These are phyloP conservation scores for Hypomyces rosellus DNA, from an alignment of 2,329 filamentous ascomycete genomes.

Conservation along the genomic window DNA sequence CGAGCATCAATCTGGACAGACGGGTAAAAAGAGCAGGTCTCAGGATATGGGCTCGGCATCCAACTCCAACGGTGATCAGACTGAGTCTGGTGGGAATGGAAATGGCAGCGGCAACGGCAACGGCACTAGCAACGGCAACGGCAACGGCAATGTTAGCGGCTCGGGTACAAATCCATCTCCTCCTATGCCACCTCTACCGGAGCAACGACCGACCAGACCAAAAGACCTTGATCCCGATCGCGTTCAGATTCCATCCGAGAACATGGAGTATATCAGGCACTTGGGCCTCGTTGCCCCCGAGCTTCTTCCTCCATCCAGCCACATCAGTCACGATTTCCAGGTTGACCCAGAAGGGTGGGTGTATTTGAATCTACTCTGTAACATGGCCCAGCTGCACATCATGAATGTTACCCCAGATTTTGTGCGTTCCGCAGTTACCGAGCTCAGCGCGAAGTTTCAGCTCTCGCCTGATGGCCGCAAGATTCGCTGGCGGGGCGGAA, in stretches of 20 bases:
- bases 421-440: constrained; percentile 63
- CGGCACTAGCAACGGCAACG: constrained; percentile 24
- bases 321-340: constrained; percentile 37
- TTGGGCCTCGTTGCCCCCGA: constrained; percentile 60
- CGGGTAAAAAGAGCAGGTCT: constrained; percentile 34
- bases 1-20: constrained; percentile 22
- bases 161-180: constrained; percentile 35
- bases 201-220: constrained; percentile 72
- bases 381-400: constrained; percentile 78
- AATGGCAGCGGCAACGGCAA: constrained; percentile 25
- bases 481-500: constrained; percentile 70
- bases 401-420: constrained; percentile 76
- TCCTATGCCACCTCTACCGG: constrained; percentile 38
- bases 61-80: constrained; percentile 43
- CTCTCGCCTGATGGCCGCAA: constrained; percentile 71
- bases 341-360: constrained; percentile 70
- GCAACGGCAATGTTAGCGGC: constrained; percentile 25
- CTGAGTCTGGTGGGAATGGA: constrained; percentile 35
- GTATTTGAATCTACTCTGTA: constrained; percentile 73
- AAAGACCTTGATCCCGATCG: constrained; percentile 72
- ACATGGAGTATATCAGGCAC: constrained; percentile 73
- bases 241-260: constrained; percentile 67
- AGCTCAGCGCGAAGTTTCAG: constrained; percentile 69
- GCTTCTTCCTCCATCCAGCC: constrained; percentile 22
- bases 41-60: constrained; percentile 39